Base-by-base conservation (phyloP, 2,329 filamentous ascomycete species). In the Laburnicola sp. region DNA sequence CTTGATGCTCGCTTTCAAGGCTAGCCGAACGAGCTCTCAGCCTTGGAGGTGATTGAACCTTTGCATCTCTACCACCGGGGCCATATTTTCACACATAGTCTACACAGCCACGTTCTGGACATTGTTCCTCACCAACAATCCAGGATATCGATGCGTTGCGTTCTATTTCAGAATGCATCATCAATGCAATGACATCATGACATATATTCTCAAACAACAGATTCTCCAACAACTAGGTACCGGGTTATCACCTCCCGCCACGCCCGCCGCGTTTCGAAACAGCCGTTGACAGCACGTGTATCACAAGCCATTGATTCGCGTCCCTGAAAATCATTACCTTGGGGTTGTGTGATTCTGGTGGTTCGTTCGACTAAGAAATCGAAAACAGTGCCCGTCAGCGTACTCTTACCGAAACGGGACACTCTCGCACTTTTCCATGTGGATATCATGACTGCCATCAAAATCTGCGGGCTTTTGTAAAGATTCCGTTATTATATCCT, bases 331-430 rank as follows among this genome's bases (percentile, higher is more conserved):
- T 48, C 44, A 48, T 41, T 38, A 9, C 26, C 30, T 16, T 38
- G 26, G 6, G 27, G 27, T 7, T 6, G 7, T 43, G n/a, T 3
- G 22, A 45, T 8, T n/a, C 9, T 9, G 8, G 6, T 6, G 8
- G 8, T 9, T 38, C 6, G 27, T 11, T 40, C 27, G n/a, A 38
- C 22, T 11, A 7, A 25, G 27, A 47, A 31, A n/a, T n/a, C 6
- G 28, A 30, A 41, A n/a, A 35, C 5, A n/a, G 32, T 16, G 8
- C 41, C 22, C 11, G 9, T 36, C 41, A 26, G 23, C 22, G 9
- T 39, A 39, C 47, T 44, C 34, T 50, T 23, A 4, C 11, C 45
- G 39, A 50, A 50, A 50, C 44, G 28, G 6, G n/a, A 26, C 21
- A 11, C 11, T 21, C 23, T 43, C 32, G 16, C n/a, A 11, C 21